Base-by-base conservation (phyloP, 2,329 filamentous ascomycete species). In the Sclerotinia spermophila region DNA sequence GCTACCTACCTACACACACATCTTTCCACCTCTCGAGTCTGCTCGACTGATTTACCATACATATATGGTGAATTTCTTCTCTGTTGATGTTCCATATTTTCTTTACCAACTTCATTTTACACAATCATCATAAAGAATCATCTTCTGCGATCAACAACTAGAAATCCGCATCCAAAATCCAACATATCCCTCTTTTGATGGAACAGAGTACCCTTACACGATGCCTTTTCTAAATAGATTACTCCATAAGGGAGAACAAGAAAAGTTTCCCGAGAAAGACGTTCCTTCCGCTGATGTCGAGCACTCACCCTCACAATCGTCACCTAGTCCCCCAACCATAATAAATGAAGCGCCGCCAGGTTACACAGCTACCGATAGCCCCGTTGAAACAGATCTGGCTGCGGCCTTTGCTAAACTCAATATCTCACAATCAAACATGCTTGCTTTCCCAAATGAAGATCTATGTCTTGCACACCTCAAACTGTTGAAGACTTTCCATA, bases 401-500 rank as follows among this genome's bases (percentile, higher is more conserved):
- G 73, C 76, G 5, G 80, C 82, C 38, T 83, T 83, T 73, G 74
- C 80, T 30, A 78, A 81, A 56, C 79, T 84, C 19, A 74, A 76
- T 0, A 73, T 86, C 24, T 74, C 78, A 11, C 67, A 76, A 0
- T 38, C 56, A 30, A 38, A 30, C 67, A 74, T 24, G 71, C 77
- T 17, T 68, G 72, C 3, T 7, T 74, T 77, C 27, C 84, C 87
- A 1, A 81, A 82, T 1, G 79, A 79, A 7, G 84, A 89, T 72
- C 84, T 88, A 56, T 92, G 90, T 73, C 85, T 92, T 33, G 90
- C 87, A 0, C 92, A 96, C 78, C 84, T 95, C 40, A 93, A 92
- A 78, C 82, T 95, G 0, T 83, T 95, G 1, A 86, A 88, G 67
- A 86, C 89, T 15, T 85, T 95, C 70, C 86, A 92, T 74, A 84